These are phyloP conservation scores for Yamadazyma olivae DNA, from an alignment of 805 yeast genomes.

Conservation along the genomic window DNA sequence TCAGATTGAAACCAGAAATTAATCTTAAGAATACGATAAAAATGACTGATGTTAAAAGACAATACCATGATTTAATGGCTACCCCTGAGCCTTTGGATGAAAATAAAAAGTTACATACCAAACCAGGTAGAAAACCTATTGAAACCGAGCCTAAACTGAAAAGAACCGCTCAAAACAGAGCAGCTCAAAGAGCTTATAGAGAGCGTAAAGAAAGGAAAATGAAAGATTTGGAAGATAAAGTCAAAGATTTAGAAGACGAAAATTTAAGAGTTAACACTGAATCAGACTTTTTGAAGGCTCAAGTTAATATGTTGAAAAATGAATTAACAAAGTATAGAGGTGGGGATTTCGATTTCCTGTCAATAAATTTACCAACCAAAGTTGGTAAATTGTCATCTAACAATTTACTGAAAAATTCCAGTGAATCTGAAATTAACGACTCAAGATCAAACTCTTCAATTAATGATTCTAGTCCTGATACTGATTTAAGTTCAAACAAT, in stretches of 20 bases:
- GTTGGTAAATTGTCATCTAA: conserved; percentile 23
- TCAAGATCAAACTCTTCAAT: conserved; percentile 12
- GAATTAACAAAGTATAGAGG: conserved; percentile 66
- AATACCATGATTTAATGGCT: conserved; percentile 8
- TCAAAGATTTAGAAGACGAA: conserved; percentile 66
- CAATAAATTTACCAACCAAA: conserved; percentile 27
- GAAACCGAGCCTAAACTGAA: conserved; percentile 79
- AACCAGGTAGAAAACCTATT: conserved; percentile 82
- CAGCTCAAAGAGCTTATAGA: conserved; percentile 97
- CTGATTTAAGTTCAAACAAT: conserved; percentile 10
- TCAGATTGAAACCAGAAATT: too few relatives aligned
- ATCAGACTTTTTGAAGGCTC: conserved; percentile 68
- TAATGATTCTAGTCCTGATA: conserved; percentile 14
- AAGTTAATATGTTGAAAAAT: conserved; percentile 67
- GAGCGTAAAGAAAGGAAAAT: conserved; percentile 89
- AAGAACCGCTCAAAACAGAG: conserved; percentile 94
- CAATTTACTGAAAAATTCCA: conserved; percentile 11
- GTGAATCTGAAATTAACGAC: conserved; percentile 9
- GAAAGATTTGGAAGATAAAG: conserved; percentile 81
- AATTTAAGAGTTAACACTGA: conserved; percentile 68
- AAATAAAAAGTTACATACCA: conserved; percentile 39
- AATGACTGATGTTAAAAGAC: conserved; percentile 14
- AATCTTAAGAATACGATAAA: too few relatives aligned
- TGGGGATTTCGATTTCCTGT: conserved; percentile 22
- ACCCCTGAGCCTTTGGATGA: conserved; percentile 16